Conservation (phyloP, 2,329 filamentous ascomycete species). For the Xylaria digitata region DNA sequence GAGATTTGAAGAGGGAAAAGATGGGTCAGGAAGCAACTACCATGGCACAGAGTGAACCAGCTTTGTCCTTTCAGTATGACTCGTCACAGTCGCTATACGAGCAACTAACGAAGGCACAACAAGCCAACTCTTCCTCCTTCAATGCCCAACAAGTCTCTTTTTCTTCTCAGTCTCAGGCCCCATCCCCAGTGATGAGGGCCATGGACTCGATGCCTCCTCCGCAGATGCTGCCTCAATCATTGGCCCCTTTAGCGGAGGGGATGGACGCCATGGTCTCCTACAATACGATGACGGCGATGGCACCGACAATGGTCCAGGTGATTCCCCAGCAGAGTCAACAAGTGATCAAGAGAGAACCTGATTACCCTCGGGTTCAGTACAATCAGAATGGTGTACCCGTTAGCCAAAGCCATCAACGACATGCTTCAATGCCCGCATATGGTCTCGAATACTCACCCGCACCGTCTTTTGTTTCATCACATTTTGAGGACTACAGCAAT, state of each 20-base stretch:
- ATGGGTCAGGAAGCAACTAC: conserved; percentile 98
- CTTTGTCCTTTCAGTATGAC: conserved; percentile 98
- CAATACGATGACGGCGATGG: conserved; percentile 75
- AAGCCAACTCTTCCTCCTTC: conserved; percentile 98
- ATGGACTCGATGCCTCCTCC: conserved; percentile 96
- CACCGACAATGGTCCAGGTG: conserved; percentile 72
- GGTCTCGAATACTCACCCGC: conserved; percentile 96
- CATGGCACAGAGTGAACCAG: conserved; percentile 94
- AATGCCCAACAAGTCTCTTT: conserved; percentile 78
- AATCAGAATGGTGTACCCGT: conserved; percentile 92
- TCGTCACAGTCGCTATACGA: conserved; percentile 99
- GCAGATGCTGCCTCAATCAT: conserved; percentile 74
- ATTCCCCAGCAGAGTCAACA: conserved; percentile 72
- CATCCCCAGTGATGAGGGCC: conserved; percentile 88
- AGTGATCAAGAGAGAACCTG: conserved; percentile 88
- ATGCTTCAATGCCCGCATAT: conserved; percentile 98
- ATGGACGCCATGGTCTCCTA: conserved; percentile 81
- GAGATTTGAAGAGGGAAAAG: conserved; percentile 98
- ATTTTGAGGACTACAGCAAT: conserved; percentile 98
- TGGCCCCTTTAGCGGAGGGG: conserved; percentile 69
- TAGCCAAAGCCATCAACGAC: conserved; percentile 85
- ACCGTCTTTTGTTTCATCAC: conserved; percentile 97
- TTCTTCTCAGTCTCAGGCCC: conserved; percentile 79
- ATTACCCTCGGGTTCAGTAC: conserved; percentile 85
- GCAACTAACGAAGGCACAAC: conserved; percentile 98